Conservation (phyloP, 805 yeast species). For the Cyberlindnera misumaiensis region DNA sequence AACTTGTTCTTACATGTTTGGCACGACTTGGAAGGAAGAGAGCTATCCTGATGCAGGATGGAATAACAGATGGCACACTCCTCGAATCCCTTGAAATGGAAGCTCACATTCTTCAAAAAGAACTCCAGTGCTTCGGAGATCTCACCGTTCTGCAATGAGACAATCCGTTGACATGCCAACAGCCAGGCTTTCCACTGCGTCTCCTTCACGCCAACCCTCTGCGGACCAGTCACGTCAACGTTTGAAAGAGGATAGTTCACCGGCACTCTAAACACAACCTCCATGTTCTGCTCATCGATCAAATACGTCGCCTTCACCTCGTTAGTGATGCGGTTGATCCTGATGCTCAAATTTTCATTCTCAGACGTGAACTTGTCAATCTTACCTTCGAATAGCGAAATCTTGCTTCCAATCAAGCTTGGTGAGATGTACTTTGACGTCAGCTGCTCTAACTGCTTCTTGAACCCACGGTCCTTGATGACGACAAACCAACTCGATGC, state of each 20-base stretch:
- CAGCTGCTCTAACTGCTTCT: conserved; percentile 53
- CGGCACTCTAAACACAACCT: conserved; percentile 71
- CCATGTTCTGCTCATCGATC: conserved; percentile 85
- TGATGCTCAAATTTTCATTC: conserved; percentile 43
- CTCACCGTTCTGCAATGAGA: conserved; percentile 68
- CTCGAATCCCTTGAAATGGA: conserved; percentile 89
- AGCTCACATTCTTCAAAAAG: conserved; percentile 56
- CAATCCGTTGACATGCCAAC: conserved; percentile 79
- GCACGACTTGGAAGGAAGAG: conserved; percentile 85
- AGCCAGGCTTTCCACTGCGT: conserved; percentile 94
- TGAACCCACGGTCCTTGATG: conserved; percentile 61
- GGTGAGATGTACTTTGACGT: conserved; percentile 61
- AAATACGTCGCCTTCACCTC: conserved; percentile 69
- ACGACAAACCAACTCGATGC: conserved; percentile 66
- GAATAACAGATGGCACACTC: conserved; percentile 98
- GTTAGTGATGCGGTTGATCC: conserved; percentile 50
- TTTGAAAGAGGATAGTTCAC: conserved; percentile 68
- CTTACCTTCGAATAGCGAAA: conserved; percentile 41
- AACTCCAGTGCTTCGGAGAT: conserved; percentile 35
- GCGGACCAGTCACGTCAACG: conserved; percentile 69
- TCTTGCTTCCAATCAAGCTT: conserved; percentile 47
- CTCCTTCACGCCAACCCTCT: conserved; percentile 83
- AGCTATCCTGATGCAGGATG: conserved; percentile 76
- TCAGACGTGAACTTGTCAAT: conserved; percentile 28
- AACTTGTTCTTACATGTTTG: conserved; percentile 88